These are phyloP conservation scores for Chlorencoelia australis DNA, from an alignment of 2,329 filamentous ascomycete species.

Conservation along the genomic window DNA sequence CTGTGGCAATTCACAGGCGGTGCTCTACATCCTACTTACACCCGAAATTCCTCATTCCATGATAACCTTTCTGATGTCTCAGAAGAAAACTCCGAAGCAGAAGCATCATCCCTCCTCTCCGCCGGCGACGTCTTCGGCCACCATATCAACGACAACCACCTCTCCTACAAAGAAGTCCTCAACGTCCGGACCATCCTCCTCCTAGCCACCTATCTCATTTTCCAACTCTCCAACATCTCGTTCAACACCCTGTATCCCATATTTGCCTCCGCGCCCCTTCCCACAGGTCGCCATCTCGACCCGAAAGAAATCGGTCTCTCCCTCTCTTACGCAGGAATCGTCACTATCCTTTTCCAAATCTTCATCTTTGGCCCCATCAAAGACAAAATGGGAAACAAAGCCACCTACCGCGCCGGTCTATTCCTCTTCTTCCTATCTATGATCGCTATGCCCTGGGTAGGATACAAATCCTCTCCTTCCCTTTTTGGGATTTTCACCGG, in stretches of 20 bases:
- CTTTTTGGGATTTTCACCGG: constrained; percentile 50
- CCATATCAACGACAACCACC: constrained; percentile 32
- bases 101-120: constrained; percentile 21
- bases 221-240: constrained; percentile 86
- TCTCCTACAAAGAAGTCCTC: constrained; percentile 50
- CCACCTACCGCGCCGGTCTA: constrained; percentile 70
- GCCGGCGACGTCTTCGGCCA: constrained; percentile 29
- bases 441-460: constrained; percentile 80
- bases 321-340: constrained; percentile 70
- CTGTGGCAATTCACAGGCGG: constrained; percentile 57
- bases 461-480: constrained; percentile 55
- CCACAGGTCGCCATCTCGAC: constrained; percentile 64
- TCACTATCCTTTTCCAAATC: constrained; percentile 85
- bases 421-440: constrained; percentile 76
- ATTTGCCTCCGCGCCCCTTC: constrained; percentile 66
- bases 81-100: constrained; percentile 28
- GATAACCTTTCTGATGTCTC: constrained; percentile 30
- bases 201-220: constrained; percentile 79
- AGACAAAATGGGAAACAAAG: constrained; percentile 71
- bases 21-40: constrained; percentile 47
- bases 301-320: constrained; percentile 78
- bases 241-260: constrained; percentile 95
- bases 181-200: constrained; percentile 76
- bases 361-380: constrained; percentile 74
- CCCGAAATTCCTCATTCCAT: constrained; percentile 31